These are phyloP conservation scores for Xylariales sp. DNA, from an alignment of 2,329 filamentous ascomycete species.

Conservation along the genomic window DNA sequence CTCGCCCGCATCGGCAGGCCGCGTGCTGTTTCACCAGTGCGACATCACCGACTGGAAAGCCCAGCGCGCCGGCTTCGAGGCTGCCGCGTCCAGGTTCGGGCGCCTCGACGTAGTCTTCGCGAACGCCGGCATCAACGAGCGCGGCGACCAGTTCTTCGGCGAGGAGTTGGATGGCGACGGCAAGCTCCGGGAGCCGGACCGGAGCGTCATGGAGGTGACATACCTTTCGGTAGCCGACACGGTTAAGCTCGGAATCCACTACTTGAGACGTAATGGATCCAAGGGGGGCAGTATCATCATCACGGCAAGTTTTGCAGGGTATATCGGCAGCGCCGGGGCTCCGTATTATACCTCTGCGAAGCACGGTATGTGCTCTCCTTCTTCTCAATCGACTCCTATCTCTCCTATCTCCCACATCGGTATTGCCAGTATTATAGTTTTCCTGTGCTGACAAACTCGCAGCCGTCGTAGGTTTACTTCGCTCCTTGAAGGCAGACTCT, in stretches of 20 bases:
- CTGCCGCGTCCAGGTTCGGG: constrained; percentile 56
- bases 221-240: constrained; percentile 46
- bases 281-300: constrained; percentile 43
- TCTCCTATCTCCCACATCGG: too few relatives aligned
- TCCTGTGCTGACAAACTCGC: too few relatives aligned
- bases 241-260: constrained; percentile 39
- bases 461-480: constrained; percentile 1
- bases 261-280: constrained; percentile 41
- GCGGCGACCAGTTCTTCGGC: constrained; percentile 36
- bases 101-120: constrained; percentile 72
- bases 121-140: constrained; percentile 51
- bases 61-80: constrained; percentile 45
- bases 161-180: constrained; percentile 43
- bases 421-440: too few relatives aligned
- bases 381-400: too few relatives aligned
- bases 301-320: constrained; percentile 5
- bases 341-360: constrained; percentile 3
- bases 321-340: constrained; percentile 1
- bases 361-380: background rate
- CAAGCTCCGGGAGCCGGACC: constrained; percentile 40
- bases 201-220: constrained; percentile 41
- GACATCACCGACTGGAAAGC: constrained; percentile 47
- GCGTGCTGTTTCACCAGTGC: constrained; percentile 21
- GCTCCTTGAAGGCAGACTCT: background rate
- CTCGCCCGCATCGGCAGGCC: constrained; percentile 30